Evolutionary conservation across 2,329 filamentous ascomycete species (phyloP).

Genomic region (Tolypocladium endophyticum): DNA sequence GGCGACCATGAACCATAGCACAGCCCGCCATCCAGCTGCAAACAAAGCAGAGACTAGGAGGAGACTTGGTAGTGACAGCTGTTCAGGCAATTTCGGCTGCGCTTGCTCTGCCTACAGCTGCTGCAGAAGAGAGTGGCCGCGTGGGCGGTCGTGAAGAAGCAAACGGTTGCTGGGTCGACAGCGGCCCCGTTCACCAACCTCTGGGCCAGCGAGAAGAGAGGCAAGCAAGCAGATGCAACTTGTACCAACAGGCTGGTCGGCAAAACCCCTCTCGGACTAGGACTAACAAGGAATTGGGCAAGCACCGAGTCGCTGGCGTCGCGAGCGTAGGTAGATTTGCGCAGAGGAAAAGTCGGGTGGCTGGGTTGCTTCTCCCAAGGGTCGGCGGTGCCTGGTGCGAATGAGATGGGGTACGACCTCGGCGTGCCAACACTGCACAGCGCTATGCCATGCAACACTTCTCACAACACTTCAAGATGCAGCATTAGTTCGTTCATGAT

Average conservation of each 20-base stretch:
- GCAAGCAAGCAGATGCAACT: background rate
- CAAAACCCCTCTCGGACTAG: background rate
- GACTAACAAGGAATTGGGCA: background rate
- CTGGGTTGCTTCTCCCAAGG: slow-evolving; percentile 1
- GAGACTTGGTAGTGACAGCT: background rate
- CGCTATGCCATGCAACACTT: background rate
- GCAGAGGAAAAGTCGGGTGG: background rate
- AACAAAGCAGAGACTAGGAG: background rate
- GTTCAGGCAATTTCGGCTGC: background rate
- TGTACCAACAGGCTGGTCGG: background rate
- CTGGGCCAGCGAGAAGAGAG: background rate
- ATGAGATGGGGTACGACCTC: background rate
- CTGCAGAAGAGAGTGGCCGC: background rate
- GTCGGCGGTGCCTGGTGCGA: slow-evolving; percentile 1
- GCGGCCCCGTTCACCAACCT: background rate
- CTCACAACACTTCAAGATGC: background rate
- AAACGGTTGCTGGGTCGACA: background rate
- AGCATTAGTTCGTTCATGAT: background rate
- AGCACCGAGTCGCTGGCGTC: background rate
- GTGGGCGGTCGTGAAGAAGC: background rate
- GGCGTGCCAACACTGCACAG: background rate
- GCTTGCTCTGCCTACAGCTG: background rate
- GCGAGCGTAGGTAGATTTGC: background rate
- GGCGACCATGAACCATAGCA: background rate
- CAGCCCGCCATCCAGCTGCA: background rate